Base-by-base conservation (phyloP, 768 basidiomycete genomes). In the Tephrocybe sp. region DNA sequence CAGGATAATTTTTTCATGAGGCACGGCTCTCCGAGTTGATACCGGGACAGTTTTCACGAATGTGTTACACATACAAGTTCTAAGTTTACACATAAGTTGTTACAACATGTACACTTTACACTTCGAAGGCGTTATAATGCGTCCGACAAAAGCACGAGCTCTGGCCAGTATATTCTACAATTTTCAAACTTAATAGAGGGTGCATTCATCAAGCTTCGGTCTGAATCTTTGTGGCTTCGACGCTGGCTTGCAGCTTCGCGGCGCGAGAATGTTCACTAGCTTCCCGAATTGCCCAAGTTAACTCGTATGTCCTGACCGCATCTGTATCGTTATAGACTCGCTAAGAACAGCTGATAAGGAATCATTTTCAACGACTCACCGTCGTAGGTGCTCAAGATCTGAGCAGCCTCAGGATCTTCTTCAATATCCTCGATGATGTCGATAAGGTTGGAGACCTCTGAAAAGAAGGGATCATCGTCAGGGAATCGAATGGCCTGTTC, bases 391-490 rank as follows among this genome's bases (percentile, higher is more conserved):
- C 84, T 87, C 47, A 97, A 75, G 62, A 96, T 92, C 60, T 84
- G 80, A 16, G 85, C 77, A 5, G 81, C 82, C 43, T 92, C 89
- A 2, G 89, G 82, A 54, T 92, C 87, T 63, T 89, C 87, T 68
- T 92, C 91, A 46, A 92, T 91, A 58, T 89, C 88, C 68, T 95
- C 93, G 49, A 94, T 84, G 54, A 86, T 76, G 66, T 95, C 92
- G 55, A 96, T 89, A 65, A 92, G 80, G 68, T 91, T 89, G 32
- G 91, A 93, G 35, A 82, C 78, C 69, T 96, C 94, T 19, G 92
- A 93, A 80, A 95, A 95, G 81, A 92, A 94, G 4, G 92, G 90
- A 62, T 94, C 92, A 60, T 94, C 92, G 43, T 89, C 84, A 15
- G 79, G 79, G 74, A 92, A 93, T 35, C 73, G 74, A 60, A 82